phyloP scores from a whole-genome alignment of 768 basidiomycete genomes.

The Serpula lacrymans region DNA sequence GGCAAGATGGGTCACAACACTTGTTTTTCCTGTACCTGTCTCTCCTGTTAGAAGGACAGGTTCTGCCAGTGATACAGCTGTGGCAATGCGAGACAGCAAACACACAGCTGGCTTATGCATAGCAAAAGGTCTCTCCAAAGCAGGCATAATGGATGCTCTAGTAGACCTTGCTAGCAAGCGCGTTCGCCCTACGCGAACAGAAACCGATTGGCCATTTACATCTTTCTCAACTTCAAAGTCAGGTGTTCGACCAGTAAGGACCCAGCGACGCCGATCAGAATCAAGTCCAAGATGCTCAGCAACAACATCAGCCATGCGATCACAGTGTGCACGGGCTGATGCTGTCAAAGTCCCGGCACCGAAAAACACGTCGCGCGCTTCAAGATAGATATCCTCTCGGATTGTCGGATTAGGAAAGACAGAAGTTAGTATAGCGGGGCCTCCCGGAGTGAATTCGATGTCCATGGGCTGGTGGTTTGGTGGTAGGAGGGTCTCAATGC shows the following conservation, averaged over 20 bases:
- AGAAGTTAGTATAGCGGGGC: conserved; percentile 37
- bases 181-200: conserved; percentile 62
- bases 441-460: no score
- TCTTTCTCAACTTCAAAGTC: conserved; percentile 67
- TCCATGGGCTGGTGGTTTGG: conserved; percentile 42
- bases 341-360: conserved; percentile 59
- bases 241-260: conserved; percentile 62
- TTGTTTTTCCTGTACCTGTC: conserved; percentile 99
- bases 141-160: conserved; percentile 32
- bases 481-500: conserved; percentile 64
- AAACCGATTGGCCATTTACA: conserved; percentile 54
- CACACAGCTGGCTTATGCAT: conserved; percentile 81
- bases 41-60: conserved; percentile 93
- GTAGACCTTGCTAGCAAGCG: conserved; percentile 46
- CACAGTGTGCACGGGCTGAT: conserved; percentile 46
- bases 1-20: conserved; percentile 83
- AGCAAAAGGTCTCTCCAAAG: conserved; percentile 66
- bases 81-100: conserved; percentile 78
- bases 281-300: conserved; percentile 66
- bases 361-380: conserved; percentile 91
- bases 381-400: conserved; percentile 86
- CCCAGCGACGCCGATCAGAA: conserved; percentile 66
- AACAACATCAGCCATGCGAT: conserved; percentile 49
- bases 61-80: conserved; percentile 68
- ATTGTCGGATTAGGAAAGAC: conserved; percentile 69